Base-by-base conservation (phyloP, 805 yeast species). In the Cyberlindnera americana region DNA sequence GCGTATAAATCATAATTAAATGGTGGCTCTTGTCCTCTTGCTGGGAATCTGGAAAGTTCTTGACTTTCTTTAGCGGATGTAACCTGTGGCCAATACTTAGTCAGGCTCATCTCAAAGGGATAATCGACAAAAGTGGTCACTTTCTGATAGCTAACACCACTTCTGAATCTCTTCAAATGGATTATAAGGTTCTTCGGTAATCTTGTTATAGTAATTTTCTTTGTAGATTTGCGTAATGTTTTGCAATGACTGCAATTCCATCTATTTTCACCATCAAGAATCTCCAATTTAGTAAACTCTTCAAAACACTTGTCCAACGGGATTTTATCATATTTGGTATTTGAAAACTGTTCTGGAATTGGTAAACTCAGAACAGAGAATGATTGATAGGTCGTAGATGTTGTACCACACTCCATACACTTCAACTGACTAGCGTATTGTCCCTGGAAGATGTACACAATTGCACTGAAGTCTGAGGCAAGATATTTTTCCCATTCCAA, bases 401-500 rank as follows among this genome's bases (percentile, higher is more conserved):
- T 85, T 22, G 68, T 69, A 1, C 71, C 70, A 62, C 98, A 90
- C 23, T 70, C 73, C 33, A 79, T 61, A 61, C 98, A 90, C 51
- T 70, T 74, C 52, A 90, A 66, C 38, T 77, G 81, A n/a, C 95
- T 84, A 35, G 83, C 72, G 53, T 82, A 84, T 61, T 90, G 97
- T 1, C 97, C 98, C 57, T 87, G 95, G 58, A 87, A 87, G 37
- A 78, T 72, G 49, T 85, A 90, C 3, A 85, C 93, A 18, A 90
- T 73, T 1, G 81, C 71, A 28, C 96, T 87, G 48, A 82, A 80
- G 56, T 90, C 88, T 16, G 85, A 73, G 42, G 78, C 80, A 40
- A 87, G 65, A 57, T 88, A 88, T 41, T 95, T 67, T 54, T 86
- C 95, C 98, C 98, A 90, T 57, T 90, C 96, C 35, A 88, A 77